phyloP scores from a whole-genome alignment of 2,329 filamentous ascomycete species.

The Ascochyta pisi region DNA sequence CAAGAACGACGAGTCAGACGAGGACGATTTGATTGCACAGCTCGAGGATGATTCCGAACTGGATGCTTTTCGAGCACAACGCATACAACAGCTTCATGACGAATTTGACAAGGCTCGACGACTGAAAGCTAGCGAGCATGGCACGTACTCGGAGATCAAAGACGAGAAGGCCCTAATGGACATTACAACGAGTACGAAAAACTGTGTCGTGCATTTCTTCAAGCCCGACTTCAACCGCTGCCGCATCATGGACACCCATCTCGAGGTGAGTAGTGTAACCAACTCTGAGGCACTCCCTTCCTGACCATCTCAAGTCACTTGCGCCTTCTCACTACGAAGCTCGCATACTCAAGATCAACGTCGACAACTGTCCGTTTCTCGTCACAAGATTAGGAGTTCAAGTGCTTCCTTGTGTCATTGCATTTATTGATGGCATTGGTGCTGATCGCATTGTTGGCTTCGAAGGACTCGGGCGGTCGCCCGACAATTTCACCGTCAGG shows the following conservation, averaged over 20 bases:
- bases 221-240: constrained; percentile 70
- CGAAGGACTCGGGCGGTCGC: constrained; percentile 61
- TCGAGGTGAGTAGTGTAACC: constrained; percentile 49
- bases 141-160: constrained; percentile 62
- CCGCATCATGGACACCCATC: constrained; percentile 66
- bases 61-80: constrained; percentile 62
- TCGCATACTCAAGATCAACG: constrained; percentile 64
- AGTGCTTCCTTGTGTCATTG: constrained; percentile 65
- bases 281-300: neutral
- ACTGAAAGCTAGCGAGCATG: constrained; percentile 59
- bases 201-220: constrained; percentile 69
- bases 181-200: constrained; percentile 64
- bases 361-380: constrained; percentile 66
- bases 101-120: constrained; percentile 62
- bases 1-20: constrained; percentile 57
- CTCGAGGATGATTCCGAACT: constrained; percentile 63
- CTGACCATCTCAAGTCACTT: constrained; percentile 48
- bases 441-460: constrained; percentile 66
- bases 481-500: constrained; percentile 61
- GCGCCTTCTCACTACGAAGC: constrained; percentile 66
- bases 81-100: constrained; percentile 64
- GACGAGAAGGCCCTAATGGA: constrained; percentile 66
- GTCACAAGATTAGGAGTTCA: constrained; percentile 65
- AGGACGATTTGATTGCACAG: constrained; percentile 66
- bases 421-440: constrained; percentile 62